A percentile compares a stretch with the other conserved stretches of the same genome.
phyloP scores from a whole-genome alignment of 305 asterid genomes.

The Fraxinus nigra region DNA sequence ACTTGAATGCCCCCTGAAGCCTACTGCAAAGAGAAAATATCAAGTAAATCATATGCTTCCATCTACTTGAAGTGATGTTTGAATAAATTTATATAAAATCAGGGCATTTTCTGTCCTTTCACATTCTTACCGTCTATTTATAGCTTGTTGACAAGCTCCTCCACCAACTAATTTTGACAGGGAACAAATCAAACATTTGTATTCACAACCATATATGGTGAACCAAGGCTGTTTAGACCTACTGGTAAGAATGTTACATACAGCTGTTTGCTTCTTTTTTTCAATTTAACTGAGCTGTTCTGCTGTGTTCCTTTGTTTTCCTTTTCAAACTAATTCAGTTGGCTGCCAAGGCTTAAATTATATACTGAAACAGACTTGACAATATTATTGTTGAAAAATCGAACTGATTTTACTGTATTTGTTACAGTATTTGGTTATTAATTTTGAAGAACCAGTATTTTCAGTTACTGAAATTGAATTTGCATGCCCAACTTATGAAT shows the following conservation, averaged over 20 bases:
- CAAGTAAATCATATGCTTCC: slow-evolving; percentile 50
- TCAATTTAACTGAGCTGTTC: neutral
- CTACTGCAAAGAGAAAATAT: slow-evolving; percentile 85
- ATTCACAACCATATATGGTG: slow-evolving; percentile 91
- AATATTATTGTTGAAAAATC: neutral
- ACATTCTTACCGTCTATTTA: neutral
- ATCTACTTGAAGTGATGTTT: neutral
- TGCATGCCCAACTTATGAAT: neutral
- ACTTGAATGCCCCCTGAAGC: slow-evolving; percentile 86
- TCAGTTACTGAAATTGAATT: neutral
- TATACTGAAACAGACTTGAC: neutral
- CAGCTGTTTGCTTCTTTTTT: neutral
- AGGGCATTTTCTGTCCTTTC: slow-evolving; percentile 4
- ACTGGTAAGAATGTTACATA: slow-evolving; percentile 59
- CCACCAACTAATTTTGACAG: slow-evolving; percentile 36
- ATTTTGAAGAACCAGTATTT: neutral
- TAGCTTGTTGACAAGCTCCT: slow-evolving; percentile 18
- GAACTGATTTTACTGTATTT: neutral
- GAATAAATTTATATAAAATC: neutral
- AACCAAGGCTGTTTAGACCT: slow-evolving; percentile 88
- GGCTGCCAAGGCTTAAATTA: neutral
- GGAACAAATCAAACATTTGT: slow-evolving; percentile 87
- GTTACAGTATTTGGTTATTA: neutral
- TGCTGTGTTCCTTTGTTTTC: neutral
- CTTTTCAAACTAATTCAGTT: neutral